phyloP scores from a whole-genome alignment of 2,329 filamentous ascomycete genomes.

The Coniochaeta pulveracea region DNA sequence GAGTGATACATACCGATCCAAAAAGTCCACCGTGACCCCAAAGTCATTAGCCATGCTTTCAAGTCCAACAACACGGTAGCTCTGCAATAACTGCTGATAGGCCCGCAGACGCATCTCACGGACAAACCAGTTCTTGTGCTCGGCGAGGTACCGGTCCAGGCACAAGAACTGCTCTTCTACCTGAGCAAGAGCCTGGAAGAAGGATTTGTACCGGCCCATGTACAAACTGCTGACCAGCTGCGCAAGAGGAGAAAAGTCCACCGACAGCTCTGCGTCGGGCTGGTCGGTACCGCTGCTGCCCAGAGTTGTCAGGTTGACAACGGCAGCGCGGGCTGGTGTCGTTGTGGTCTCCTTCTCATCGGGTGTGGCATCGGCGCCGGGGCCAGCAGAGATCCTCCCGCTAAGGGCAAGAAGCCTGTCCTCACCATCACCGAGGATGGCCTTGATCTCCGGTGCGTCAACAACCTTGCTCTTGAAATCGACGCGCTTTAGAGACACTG shows the following conservation, averaged over 20 bases:
- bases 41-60: constrained; percentile 97
- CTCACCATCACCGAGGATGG: constrained; percentile 81
- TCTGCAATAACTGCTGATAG: constrained; percentile 94
- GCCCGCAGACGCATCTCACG: constrained; percentile 94
- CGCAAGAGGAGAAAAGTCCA: constrained; percentile 83
- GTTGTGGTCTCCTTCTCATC: constrained; percentile 46
- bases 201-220: constrained; percentile 84
- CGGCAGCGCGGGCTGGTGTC: constrained; percentile 46
- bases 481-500: constrained; percentile 86
- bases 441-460: constrained; percentile 95
- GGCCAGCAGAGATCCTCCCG: constrained; percentile 71
- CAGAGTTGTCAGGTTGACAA: constrained; percentile 80
- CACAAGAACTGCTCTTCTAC: constrained; percentile 92
- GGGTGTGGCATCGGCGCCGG: constrained; percentile 70
- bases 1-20: constrained; percentile 63
- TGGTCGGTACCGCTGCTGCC: constrained; percentile 58
- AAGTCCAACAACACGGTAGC: constrained; percentile 92
- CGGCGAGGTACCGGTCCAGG: constrained; percentile 87
- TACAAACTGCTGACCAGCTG: constrained; percentile 87
- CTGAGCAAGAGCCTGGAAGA: constrained; percentile 79
- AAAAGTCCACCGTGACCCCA: constrained; percentile 90
- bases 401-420: constrained; percentile 77
- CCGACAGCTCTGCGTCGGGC: constrained; percentile 65
- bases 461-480: constrained; percentile 99
- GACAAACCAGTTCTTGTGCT: constrained; percentile 96